Conservation (phyloP, 345 rosid genomes). For the Rhodamnia rubescens region DNA sequence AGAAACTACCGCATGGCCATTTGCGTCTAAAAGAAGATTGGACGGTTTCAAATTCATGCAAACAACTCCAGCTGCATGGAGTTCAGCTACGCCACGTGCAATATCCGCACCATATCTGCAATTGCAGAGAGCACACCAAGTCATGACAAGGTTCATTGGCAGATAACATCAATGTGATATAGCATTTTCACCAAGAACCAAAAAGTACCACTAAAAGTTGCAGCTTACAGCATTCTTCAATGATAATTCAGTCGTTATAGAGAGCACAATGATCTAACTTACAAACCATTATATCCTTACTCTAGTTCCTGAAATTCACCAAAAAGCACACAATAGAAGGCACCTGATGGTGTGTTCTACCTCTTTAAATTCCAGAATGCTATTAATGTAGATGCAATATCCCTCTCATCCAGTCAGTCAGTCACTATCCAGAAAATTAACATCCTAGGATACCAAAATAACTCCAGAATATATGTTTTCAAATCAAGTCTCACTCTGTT, state of each 20-base stretch:
- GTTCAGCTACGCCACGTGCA: slow-evolving; percentile 91
- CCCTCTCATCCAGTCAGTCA: neutral
- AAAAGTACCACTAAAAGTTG: neutral
- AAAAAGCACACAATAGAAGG: neutral
- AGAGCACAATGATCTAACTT: neutral
- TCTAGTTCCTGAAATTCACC: neutral
- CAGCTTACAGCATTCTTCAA: neutral
- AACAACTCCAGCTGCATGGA: slow-evolving; percentile 93
- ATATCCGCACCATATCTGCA: slow-evolving; percentile 94
- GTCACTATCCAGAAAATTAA: neutral
- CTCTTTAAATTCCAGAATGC: neutral
- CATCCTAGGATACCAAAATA: neutral
- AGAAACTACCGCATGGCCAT: slow-evolving; percentile 85
- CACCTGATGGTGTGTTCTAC: neutral
- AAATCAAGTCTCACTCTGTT: neutral
- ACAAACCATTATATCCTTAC: neutral
- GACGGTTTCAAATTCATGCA: slow-evolving; percentile 97
- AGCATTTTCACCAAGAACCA: neutral
- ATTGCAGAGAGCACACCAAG: slow-evolving; percentile 7
- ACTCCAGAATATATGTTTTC: neutral
- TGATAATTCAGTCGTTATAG: neutral
- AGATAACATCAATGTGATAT: neutral
- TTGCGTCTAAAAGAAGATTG: slow-evolving; percentile 77
- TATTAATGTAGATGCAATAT: neutral
- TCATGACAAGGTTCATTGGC: slow-evolving; percentile 8